Percentiles rank a stretch among this genome's conserved stretches.
These are phyloP conservation scores for Centella asiatica DNA, from an alignment of 129 eudicot genomes.

Conservation along the genomic window DNA sequence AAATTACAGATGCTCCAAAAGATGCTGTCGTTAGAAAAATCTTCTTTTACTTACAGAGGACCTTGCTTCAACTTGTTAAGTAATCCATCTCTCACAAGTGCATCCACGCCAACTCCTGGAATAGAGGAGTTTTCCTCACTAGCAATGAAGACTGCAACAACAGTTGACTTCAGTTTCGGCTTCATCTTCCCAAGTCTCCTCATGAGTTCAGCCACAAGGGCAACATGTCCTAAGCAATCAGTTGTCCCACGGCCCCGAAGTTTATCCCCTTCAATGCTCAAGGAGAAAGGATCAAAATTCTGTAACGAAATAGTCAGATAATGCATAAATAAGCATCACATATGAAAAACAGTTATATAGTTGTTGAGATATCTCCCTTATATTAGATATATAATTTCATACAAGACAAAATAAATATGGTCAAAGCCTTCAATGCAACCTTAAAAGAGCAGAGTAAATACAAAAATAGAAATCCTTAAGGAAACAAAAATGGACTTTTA, in stretches of 20 bases:
- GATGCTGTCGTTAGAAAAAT: background rate
- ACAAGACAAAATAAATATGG: background rate
- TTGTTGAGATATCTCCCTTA: background rate
- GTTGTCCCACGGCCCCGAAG: slow-evolving; percentile 96
- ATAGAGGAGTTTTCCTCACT: slow-evolving; percentile 95
- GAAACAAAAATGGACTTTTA: background rate
- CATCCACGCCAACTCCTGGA: slow-evolving; percentile 96
- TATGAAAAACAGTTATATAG: background rate
- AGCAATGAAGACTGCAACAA: slow-evolving; percentile 93
- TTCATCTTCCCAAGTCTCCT: slow-evolving; percentile 68
- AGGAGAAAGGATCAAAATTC: slow-evolving; percentile 88
- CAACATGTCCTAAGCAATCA: slow-evolving; percentile 97
- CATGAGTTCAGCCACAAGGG: slow-evolving; percentile 90
- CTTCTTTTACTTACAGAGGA: slow-evolving; percentile 55
- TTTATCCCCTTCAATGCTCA: slow-evolving; percentile 86
- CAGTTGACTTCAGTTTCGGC: slow-evolving; percentile 82
- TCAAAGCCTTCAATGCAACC: background rate
- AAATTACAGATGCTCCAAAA: too few species aligned
- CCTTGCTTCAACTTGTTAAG: slow-evolving; percentile 77
- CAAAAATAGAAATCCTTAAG: background rate
- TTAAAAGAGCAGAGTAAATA: background rate
- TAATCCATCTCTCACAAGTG: slow-evolving; percentile 77
- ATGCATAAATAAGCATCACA: background rate
- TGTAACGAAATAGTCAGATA: slow-evolving; percentile 13
- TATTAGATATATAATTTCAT: background rate